Evolutionary conservation across 225 moss, liverwort and hornwort genomes (phyloP).

Genomic region (Marchantia polymorpha): DNA sequence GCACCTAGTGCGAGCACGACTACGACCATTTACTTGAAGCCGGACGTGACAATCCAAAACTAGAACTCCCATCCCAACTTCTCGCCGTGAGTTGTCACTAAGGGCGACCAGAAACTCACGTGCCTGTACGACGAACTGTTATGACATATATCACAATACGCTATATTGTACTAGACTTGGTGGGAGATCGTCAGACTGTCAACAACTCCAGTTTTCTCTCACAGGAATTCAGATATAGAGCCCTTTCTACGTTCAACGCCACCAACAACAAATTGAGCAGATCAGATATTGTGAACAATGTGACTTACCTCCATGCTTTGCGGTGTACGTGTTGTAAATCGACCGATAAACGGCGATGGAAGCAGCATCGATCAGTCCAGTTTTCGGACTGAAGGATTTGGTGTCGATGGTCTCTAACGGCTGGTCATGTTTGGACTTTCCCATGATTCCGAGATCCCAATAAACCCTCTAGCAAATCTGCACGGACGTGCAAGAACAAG

Average conservation of each 20-base stretch:
- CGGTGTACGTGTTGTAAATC: not conserved
- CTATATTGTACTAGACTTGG: too few species aligned
- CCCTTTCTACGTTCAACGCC: not conserved
- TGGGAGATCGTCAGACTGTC: too few species aligned
- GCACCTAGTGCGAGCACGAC: too few species aligned
- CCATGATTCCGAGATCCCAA: conserved; percentile 4
- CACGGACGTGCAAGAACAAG: too few species aligned
- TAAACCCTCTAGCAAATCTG: too few species aligned
- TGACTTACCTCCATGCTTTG: conserved; percentile 3
- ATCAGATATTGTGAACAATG: not conserved
- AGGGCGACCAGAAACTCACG: too few species aligned
- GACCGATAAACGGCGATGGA: not conserved
- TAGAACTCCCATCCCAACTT: too few species aligned
- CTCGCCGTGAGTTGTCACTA: too few species aligned
- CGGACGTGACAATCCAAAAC: too few species aligned
- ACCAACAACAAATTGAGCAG: not conserved
- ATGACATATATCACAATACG: too few species aligned
- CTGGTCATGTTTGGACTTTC: not conserved
- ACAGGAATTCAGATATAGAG: not conserved
- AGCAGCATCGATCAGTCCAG: conserved; percentile 9
- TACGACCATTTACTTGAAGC: too few species aligned
- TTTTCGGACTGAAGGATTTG: not conserved
- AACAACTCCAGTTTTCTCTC: not conserved
- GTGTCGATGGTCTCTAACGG: not conserved
- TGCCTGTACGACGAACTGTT: too few species aligned